A percentile compares a stretch with the other conserved stretches of the same genome.
phyloP scores from a whole-genome alignment of 2,329 filamentous ascomycete genomes.

The Colletotrichum tamarilloi region DNA sequence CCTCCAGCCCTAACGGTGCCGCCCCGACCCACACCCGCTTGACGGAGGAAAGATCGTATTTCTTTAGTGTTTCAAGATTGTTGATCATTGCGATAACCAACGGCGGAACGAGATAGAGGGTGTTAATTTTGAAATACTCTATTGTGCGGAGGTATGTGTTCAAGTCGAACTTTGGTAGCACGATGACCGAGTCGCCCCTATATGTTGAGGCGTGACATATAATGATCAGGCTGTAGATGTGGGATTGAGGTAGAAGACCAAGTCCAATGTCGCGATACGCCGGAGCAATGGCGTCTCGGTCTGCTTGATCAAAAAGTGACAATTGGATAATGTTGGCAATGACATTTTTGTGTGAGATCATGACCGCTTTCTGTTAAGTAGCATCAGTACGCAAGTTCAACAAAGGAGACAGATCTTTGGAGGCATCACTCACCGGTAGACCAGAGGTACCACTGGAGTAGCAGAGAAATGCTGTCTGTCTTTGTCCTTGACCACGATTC shows the following conservation, averaged over 20 bases:
- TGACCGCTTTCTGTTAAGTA: slow-evolving; percentile 74
- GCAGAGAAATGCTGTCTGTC: slow-evolving; percentile 74
- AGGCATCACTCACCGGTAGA: slow-evolving; percentile 61
- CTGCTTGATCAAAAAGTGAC: slow-evolving; percentile 49
- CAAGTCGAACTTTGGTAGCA: not conserved
- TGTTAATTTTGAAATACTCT: not conserved
- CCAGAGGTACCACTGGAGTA: slow-evolving; percentile 79
- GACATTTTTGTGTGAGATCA: slow-evolving; percentile 80
- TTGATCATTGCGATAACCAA: not conserved
- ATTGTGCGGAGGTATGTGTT: not conserved
- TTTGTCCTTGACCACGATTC: slow-evolving; percentile 66
- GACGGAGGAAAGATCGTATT: not conserved
- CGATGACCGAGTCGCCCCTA: not conserved
- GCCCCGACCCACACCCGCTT: not conserved
- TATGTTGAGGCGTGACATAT: not conserved
- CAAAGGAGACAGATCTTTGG: too few species aligned
- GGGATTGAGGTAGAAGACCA: not conserved
- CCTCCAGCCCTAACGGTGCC: not conserved
- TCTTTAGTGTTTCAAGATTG: not conserved
- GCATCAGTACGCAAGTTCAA: not conserved
- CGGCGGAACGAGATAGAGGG: not conserved
- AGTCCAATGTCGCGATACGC: too few species aligned
- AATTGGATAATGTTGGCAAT: slow-evolving; percentile 79
- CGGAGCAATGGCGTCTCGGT: slow-evolving; percentile 36
- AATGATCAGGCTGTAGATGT: not conserved